These are phyloP conservation scores for Tilletia caries DNA, from an alignment of 1,284 basidiomycete species.

Conservation along the genomic window DNA sequence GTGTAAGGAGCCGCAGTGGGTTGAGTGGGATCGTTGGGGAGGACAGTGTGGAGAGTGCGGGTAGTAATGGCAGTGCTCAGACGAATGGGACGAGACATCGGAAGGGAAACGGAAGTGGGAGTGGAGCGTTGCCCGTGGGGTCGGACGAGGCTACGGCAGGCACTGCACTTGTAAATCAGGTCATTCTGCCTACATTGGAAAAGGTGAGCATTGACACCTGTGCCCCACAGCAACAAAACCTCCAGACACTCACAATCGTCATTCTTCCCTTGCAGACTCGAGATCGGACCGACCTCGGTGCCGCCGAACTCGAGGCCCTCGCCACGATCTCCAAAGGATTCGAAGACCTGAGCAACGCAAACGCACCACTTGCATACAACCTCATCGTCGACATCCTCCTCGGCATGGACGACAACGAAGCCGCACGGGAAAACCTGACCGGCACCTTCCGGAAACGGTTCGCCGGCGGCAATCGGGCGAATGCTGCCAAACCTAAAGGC, in stretches of 20 bases:
- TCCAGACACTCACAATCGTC: too few species aligned
- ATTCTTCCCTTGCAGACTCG: background rate
- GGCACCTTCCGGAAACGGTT: slow-evolving; percentile 36
- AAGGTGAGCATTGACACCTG: slow-evolving; percentile 21
- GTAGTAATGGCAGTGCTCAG: background rate
- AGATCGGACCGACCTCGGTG: slow-evolving; percentile 69
- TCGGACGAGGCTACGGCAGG: slow-evolving; percentile 29
- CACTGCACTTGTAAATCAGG: slow-evolving; percentile 35
- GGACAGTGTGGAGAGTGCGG: background rate
- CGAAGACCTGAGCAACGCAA: slow-evolving; percentile 72
- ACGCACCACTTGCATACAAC: slow-evolving; percentile 78
- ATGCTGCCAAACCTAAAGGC: background rate
- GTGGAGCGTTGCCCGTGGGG: slow-evolving; percentile 18
- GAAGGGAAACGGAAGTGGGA: slow-evolving; percentile 17
- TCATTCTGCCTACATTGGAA: slow-evolving; percentile 42
- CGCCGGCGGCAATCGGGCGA: slow-evolving; percentile 17
- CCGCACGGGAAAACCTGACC: slow-evolving; percentile 30
- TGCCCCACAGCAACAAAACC: too few species aligned
- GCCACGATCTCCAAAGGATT: slow-evolving; percentile 87
- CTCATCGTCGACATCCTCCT: slow-evolving; percentile 82
- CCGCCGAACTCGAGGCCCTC: slow-evolving; percentile 78
- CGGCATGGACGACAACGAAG: slow-evolving; percentile 67
- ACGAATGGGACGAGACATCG: background rate
- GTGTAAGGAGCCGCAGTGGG: background rate
- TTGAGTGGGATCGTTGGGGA: slow-evolving; percentile 15